Base-by-base conservation (phyloP, 495 filamentous ascomycete species). In the Podospora conica region DNA sequence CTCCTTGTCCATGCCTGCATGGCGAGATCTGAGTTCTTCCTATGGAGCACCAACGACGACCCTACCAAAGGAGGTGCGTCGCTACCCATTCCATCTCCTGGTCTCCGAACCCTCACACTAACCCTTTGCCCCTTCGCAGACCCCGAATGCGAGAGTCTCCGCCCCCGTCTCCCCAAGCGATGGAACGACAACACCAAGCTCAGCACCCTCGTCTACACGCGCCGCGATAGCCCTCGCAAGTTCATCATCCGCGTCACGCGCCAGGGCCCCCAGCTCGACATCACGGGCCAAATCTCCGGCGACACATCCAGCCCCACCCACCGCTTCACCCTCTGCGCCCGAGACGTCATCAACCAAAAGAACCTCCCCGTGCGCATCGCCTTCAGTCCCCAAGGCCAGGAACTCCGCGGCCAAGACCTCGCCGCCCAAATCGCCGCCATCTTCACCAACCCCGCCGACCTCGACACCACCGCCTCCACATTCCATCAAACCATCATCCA, bases 1-100 rank as follows among this genome's bases (percentile, higher is more conserved):
- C 85, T 98, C 53, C 88, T 95, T 69, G 81, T 86, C 53, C 94
- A 98, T 75, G 91, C 91, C 27, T 90, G 87, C 71, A 90, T 98
- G 88, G 69, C 83, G 27, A 86, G 88, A 6, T 85, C 94, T 10
- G 91, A 87, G 56, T 98, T 97, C 75, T 83, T 90, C 56, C 80
- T 98, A 9, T 75, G 93, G 22, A 93, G 93, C 1, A 88, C 97
- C 21, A 83, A 88, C 20, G 92, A 98, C 75, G 91, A 94, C 23
- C 18, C 40, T 6, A 60, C 91, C 64, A 84, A 79, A 28, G 83
- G 88, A 63, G 82, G 89, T 90, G 78, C 60, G 73, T 63, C 12
- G 3, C 64, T n/a, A 10, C 61, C 21, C 57, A 40, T 15, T 58
- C 31, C 63, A n/a, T n/a, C n/a, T n/a, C n/a, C n/a, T n/a, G n/a